These are phyloP conservation scores for Quercus dentata DNA, from an alignment of 306 rosid species.

Conservation along the genomic window DNA sequence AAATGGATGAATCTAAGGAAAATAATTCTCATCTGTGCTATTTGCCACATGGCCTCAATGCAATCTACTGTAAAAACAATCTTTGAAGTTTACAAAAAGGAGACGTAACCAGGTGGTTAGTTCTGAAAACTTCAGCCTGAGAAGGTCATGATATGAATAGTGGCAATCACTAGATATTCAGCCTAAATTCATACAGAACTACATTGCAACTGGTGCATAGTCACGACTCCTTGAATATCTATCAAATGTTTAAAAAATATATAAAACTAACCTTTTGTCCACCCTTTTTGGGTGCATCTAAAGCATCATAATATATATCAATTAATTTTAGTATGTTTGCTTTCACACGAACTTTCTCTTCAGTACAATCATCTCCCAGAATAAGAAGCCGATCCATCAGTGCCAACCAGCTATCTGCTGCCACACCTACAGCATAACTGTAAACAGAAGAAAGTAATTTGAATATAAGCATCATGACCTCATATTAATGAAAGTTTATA, in stretches of 20 bases:
- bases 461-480: neutral
- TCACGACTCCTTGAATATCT: neutral
- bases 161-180: neutral
- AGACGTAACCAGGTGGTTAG: neutral
- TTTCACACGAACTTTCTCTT: constrained; percentile 30
- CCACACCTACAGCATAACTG: constrained; percentile 46
- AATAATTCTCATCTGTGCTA: too few relatives aligned
- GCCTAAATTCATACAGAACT: neutral
- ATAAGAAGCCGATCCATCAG: constrained; percentile 59
- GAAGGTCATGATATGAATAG: neutral
- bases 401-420: constrained; percentile 72
- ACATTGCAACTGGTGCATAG: neutral
- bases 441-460: constrained; percentile 14
- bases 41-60: too few relatives aligned
- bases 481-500: neutral
- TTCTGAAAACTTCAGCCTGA: neutral
- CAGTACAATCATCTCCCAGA: constrained; percentile 21
- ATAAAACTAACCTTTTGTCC: constrained; percentile 59
- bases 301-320: constrained; percentile 63
- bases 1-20: too few relatives aligned
- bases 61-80: neutral
- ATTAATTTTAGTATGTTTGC: constrained; percentile 46
- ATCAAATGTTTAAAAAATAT: neutral
- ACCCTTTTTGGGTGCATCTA: constrained; percentile 75
- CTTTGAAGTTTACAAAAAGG: neutral